These are phyloP conservation scores for Cladosporium cucumerinum DNA, from an alignment of 2,329 filamentous ascomycete species.

Conservation along the genomic window DNA sequence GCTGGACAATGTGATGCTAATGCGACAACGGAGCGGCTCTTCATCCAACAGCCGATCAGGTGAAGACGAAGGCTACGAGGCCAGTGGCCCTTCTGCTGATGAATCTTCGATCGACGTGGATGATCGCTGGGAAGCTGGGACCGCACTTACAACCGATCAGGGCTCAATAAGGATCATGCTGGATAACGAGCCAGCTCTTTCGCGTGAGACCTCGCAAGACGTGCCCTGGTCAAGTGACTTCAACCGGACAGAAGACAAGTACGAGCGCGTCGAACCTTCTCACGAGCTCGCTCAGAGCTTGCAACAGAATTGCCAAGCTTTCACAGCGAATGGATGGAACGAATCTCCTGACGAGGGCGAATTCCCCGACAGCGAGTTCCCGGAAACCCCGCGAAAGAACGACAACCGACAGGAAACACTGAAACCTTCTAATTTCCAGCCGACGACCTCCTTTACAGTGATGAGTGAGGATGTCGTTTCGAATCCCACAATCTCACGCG, in stretches of 20 bases:
- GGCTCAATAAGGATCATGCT: constrained; percentile 37
- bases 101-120: constrained; percentile 15
- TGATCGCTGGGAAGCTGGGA: constrained; percentile 9
- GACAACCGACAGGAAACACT: constrained; percentile 26
- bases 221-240: neutral
- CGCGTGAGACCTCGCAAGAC: neutral
- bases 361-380: constrained; percentile 20
- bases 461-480: constrained; percentile 16
- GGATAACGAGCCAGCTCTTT: constrained; percentile 25
- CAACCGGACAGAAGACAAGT: constrained; percentile 9
- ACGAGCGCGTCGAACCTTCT: constrained; percentile 11
- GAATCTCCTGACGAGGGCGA: constrained; percentile 24
- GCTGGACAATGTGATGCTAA: constrained; percentile 33
- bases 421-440: constrained; percentile 20
- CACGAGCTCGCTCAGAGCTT: constrained; percentile 21
- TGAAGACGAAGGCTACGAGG: constrained; percentile 33
- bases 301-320: constrained; percentile 25
- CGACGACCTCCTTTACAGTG: constrained; percentile 10
- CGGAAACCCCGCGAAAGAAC: constrained; percentile 30
- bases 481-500: constrained; percentile 23
- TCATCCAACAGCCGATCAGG: constrained; percentile 29
- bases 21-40: constrained; percentile 32
- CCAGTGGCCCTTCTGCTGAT: constrained; percentile 23
- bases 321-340: constrained; percentile 24
- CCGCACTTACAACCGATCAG: constrained; percentile 22